Conservation (phyloP, 352 stramenopile genomes). For the Pythium coloratum region DNA sequence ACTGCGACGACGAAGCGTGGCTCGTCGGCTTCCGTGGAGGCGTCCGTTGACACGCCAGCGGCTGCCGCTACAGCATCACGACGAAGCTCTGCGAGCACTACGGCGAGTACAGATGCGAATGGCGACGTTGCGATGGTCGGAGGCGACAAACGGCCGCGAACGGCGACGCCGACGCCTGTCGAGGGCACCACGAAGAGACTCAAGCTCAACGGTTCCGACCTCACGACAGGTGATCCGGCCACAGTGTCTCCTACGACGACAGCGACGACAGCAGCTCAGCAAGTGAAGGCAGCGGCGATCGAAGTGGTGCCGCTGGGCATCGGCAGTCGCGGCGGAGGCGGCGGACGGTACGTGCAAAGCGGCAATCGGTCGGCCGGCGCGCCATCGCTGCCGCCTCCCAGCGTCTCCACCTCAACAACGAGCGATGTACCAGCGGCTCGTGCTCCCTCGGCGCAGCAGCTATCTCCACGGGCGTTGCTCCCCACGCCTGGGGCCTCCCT, state of each 20-base stretch:
- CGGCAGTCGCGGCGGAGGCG: constrained; percentile 31
- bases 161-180: constrained; percentile 18
- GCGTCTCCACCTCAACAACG: constrained; percentile 9
- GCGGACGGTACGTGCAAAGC: constrained; percentile 69
- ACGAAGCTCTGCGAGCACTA: background rate
- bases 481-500: background rate
- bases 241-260: background rate
- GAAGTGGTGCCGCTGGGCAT: constrained; percentile 56
- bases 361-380: constrained; percentile 37
- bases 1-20: constrained; percentile 11
- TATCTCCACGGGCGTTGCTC: background rate
- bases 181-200: constrained; percentile 10
- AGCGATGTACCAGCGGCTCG: background rate
- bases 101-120: background rate
- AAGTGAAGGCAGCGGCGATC: constrained; percentile 43
- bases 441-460: background rate
- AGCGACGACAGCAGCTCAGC: constrained; percentile 31
- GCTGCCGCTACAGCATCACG: background rate
- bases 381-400: constrained; percentile 11
- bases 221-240: background rate
- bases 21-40: background rate
- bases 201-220: background rate
- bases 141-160: constrained; percentile 28
- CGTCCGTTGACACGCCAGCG: background rate
- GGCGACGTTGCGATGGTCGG: constrained; percentile 13